A percentile compares a stretch with the other conserved stretches of the same genome.
These are phyloP conservation scores for Crithidia mellificae DNA, from an alignment of 208 protist species.

Conservation along the genomic window DNA sequence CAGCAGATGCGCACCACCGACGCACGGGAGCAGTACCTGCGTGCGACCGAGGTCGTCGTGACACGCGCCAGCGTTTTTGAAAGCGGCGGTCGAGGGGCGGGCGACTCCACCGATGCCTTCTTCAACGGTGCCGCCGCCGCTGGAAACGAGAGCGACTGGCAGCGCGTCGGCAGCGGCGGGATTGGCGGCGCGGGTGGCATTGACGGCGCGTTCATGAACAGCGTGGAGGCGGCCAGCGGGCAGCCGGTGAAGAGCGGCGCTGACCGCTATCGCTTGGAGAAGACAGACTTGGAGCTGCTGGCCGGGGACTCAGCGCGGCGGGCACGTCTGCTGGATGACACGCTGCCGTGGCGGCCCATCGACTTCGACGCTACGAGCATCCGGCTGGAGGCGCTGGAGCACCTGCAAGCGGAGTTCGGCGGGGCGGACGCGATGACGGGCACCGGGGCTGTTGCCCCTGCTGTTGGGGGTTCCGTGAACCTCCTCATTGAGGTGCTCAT, in stretches of 20 bases:
- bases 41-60: slow-evolving; percentile 11
- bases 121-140: background rate
- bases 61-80: background rate
- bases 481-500: slow-evolving; percentile 64
- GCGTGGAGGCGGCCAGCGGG: background rate
- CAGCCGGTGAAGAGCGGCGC: background rate
- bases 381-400: slow-evolving; percentile 45
- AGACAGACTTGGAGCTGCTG: slow-evolving; percentile 48
- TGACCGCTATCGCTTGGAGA: slow-evolving; percentile 15
- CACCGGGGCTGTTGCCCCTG: slow-evolving; percentile 10
- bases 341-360: slow-evolving; percentile 60
- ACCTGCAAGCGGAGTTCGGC: slow-evolving; percentile 11
- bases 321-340: slow-evolving; percentile 55
- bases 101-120: background rate
- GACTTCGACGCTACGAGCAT: slow-evolving; percentile 42
- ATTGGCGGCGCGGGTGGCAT: background rate
- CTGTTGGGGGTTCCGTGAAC: slow-evolving; percentile 60
- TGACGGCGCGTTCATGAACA: background rate
- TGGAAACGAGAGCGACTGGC: slow-evolving; percentile 12
- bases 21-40: slow-evolving; percentile 14
- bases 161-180: slow-evolving; percentile 1
- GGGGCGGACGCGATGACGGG: slow-evolving; percentile 6
- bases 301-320: slow-evolving; percentile 44
- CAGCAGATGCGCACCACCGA: slow-evolving; percentile 46
- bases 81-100: background rate